Conservation (phyloP, 306 rosid genomes). For the Gastrolobium bilobum region DNA sequence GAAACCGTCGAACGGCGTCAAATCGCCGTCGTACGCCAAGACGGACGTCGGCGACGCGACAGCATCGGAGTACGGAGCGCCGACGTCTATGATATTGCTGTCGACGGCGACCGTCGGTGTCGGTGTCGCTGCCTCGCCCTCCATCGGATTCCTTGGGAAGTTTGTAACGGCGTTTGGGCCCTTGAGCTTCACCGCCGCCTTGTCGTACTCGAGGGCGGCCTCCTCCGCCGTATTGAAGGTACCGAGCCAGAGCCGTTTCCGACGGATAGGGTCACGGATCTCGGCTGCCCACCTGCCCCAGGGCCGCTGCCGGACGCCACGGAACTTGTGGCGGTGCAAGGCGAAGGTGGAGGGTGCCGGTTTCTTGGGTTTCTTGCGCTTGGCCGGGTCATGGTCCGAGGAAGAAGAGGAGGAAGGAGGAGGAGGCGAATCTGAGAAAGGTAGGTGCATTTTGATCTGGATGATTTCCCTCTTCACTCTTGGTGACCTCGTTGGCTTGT, state of each 20-base stretch:
- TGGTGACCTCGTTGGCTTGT: not conserved
- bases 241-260: slow-evolving; percentile 91
- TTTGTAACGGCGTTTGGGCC: slow-evolving; percentile 84
- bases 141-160: slow-evolving; percentile 49
- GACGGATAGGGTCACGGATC: slow-evolving; percentile 80
- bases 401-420: slow-evolving; percentile 5
- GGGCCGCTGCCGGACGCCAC: slow-evolving; percentile 86
- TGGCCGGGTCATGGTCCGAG: not conserved
- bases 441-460: slow-evolving; percentile 53
- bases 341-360: not conserved
- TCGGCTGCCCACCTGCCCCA: slow-evolving; percentile 99
- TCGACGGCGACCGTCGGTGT: not conserved
- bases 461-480: slow-evolving; percentile 59
- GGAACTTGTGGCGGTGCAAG: slow-evolving; percentile 57
- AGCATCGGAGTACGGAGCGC: slow-evolving; percentile 41
- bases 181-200: slow-evolving; percentile 72
- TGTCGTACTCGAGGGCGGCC: slow-evolving; percentile 85
- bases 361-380: slow-evolving; percentile 38
- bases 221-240: slow-evolving; percentile 90
- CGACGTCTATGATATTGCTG: slow-evolving; percentile 30
- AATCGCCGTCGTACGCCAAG: slow-evolving; percentile 48
- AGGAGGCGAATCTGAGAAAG: slow-evolving; percentile 23
- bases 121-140: not conserved
- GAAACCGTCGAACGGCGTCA: slow-evolving; percentile 46
- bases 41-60: slow-evolving; percentile 78